These are phyloP conservation scores for Cardiospermum halicacabum DNA, from an alignment of 345 rosid species.

Conservation along the genomic window DNA sequence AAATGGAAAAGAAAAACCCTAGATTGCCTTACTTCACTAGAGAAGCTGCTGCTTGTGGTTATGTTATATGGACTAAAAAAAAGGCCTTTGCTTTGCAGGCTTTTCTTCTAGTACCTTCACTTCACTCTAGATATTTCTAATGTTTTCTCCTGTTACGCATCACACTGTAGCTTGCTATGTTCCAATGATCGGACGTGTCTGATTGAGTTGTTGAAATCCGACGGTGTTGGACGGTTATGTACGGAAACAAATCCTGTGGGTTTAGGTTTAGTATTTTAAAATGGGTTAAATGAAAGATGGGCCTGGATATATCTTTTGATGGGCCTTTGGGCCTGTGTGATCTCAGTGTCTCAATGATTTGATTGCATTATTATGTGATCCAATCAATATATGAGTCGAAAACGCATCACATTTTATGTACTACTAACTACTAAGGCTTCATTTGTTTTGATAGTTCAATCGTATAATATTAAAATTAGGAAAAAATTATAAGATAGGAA, in stretches of 20 bases:
- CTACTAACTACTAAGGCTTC: too few relatives aligned
- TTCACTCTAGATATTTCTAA: slow-evolving; percentile 6
- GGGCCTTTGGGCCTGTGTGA: too few relatives aligned
- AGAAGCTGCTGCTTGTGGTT: background rate
- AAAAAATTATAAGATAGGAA: too few relatives aligned
- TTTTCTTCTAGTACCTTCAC: slow-evolving; percentile 12
- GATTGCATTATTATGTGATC: too few relatives aligned
- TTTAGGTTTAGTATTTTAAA: background rate
- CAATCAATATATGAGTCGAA: too few relatives aligned
- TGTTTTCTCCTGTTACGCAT: background rate
- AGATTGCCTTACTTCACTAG: background rate
- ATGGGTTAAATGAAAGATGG: background rate
- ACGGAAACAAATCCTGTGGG: background rate
- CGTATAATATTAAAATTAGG: too few relatives aligned
- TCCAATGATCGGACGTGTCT: too few relatives aligned
- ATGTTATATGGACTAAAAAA: background rate
- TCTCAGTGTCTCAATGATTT: too few relatives aligned
- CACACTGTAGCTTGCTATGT: background rate
- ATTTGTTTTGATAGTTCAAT: too few relatives aligned
- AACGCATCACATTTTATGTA: too few relatives aligned
- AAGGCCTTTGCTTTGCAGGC: background rate
- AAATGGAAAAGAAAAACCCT: slow-evolving; percentile 34
- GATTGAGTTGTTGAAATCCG: background rate
- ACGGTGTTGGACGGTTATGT: background rate
- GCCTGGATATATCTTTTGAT: too few relatives aligned